A percentile compares a stretch with the other conserved stretches of the same genome.
phyloP scores from a whole-genome alignment of 2,329 filamentous ascomycete species.

The Alternaria infectoria region DNA sequence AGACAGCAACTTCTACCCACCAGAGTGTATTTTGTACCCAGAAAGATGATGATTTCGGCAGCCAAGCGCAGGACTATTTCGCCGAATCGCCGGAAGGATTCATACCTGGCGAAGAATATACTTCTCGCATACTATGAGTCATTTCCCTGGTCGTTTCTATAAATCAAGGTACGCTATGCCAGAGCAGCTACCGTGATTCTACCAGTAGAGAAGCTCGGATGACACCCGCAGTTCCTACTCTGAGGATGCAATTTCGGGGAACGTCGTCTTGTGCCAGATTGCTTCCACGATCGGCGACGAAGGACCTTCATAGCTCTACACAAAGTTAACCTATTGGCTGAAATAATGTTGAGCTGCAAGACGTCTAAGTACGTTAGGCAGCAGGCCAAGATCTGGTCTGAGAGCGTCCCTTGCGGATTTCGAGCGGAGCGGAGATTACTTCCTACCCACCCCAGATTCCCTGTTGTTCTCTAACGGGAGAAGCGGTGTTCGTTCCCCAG shows the following conservation, averaged over 20 bases:
- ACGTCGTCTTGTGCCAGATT: too few species aligned
- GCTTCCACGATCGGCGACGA: background rate
- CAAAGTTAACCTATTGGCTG: background rate
- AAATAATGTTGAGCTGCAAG: background rate
- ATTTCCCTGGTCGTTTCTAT: background rate
- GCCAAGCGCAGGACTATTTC: background rate
- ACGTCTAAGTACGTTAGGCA: background rate
- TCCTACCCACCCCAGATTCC: background rate
- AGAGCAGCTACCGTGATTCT: background rate
- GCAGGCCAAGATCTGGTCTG: background rate
- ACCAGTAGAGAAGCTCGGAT: background rate
- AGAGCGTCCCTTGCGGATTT: background rate
- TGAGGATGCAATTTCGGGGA: background rate
- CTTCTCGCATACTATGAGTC: background rate
- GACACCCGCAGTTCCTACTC: background rate
- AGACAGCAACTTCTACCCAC: background rate
- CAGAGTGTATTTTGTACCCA: background rate
- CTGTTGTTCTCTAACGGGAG: background rate
- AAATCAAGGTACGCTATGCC: background rate
- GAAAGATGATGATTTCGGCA: background rate
- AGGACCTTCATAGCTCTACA: background rate
- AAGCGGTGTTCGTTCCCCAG: background rate
- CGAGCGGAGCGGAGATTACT: background rate
- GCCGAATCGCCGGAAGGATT: too few species aligned
- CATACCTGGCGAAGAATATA: background rate